Evolutionary conservation across 2,329 filamentous ascomycete species (phyloP).

Genomic region (Nemania serpens): DNA sequence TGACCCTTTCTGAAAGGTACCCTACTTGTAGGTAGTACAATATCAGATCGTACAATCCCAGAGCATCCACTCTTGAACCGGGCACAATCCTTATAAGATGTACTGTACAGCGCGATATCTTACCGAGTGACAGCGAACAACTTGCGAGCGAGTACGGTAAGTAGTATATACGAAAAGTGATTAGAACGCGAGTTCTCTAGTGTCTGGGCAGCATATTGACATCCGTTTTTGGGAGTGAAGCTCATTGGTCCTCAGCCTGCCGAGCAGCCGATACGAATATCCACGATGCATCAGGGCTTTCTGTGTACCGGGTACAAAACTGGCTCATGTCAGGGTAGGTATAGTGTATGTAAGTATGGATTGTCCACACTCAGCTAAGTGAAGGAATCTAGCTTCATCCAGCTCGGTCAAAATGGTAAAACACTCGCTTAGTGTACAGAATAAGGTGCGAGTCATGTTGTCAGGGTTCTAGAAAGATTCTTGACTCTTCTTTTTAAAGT

Average conservation of each 20-base stretch:
- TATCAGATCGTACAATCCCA: neutral
- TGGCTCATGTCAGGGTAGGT: neutral
- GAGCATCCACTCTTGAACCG: no score
- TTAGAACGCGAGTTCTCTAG: neutral
- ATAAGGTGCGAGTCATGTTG: conserved; percentile 12
- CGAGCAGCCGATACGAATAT: conserved; percentile 10
- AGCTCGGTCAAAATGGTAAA: conserved; percentile 6
- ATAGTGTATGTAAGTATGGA: neutral
- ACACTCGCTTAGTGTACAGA: conserved; percentile 10
- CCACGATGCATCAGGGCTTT: neutral
- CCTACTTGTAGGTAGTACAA: neutral
- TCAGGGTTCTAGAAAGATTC: neutral
- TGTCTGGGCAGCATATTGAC: neutral
- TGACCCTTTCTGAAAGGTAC: no score
- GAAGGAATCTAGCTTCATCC: neutral
- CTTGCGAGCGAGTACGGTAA: no score
- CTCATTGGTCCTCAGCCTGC: conserved; percentile 5
- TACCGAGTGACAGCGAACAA: no score
- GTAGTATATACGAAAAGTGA: no score
- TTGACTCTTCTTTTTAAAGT: conserved; percentile 8
- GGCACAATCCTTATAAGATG: no score
- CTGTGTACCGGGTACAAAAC: neutral
- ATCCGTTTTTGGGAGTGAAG: neutral
- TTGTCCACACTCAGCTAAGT: neutral
- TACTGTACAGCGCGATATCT: no score